Conservation (phyloP, 2,329 filamentous ascomycete genomes). For the Botrytis fragariae region DNA sequence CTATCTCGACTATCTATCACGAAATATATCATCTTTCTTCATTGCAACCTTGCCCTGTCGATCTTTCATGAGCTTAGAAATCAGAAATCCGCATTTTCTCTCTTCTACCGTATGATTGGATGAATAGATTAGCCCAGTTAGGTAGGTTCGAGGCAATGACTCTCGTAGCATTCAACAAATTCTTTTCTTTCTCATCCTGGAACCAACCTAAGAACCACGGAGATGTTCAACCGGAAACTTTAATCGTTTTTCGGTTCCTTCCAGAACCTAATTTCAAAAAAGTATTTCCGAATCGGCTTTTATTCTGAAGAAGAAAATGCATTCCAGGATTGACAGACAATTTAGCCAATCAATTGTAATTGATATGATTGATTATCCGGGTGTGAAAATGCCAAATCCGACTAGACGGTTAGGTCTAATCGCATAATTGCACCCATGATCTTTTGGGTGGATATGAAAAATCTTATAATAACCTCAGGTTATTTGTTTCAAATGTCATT, state of each 20-base stretch:
- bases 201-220: background rate
- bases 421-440: background rate
- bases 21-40: background rate
- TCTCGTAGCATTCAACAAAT: background rate
- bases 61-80: background rate
- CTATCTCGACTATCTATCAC: background rate
- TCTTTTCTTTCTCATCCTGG: background rate
- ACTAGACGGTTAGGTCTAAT: background rate
- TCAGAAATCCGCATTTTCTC: background rate
- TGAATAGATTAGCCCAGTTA: background rate
- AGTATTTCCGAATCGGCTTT: constrained; percentile 6
- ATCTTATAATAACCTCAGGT: constrained; percentile 8
- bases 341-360: background rate
- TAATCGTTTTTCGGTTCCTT: background rate
- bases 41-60: background rate
- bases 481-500: background rate
- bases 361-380: background rate
- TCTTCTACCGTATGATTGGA: background rate
- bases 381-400: background rate
- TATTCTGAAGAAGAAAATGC: background rate
- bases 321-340: background rate
- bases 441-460: constrained; percentile 5
- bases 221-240: background rate
- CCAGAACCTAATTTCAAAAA: background rate
- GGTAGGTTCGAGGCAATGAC: background rate